Base-by-base conservation (phyloP, 495 filamentous ascomycete species). In the Podospora fimiseda region DNA sequence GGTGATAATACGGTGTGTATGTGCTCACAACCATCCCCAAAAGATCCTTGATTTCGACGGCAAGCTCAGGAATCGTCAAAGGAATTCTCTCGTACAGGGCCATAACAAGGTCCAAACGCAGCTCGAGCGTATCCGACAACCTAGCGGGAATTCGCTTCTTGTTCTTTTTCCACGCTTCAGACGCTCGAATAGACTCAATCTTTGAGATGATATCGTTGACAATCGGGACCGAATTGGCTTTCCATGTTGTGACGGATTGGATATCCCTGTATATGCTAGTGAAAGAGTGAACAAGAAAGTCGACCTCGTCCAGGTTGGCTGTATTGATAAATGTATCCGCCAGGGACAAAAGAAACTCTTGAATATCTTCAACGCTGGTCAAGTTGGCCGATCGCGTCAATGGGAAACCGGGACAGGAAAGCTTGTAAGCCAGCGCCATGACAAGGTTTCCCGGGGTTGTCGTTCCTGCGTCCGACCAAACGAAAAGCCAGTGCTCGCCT, bases 401-500 rank as follows among this genome's bases (percentile, higher is more conserved):
- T 5, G 27, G 11, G 27, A 33, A 33, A 11, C 6, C 27, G 6
- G 27, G 27, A 11, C 11, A 6, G 27, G 27, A 33, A 6, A 33
- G 27, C 11, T 33, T 33, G 27, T 5, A 33, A 6, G 27, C 27
- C 27, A 33, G 27, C 5, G 27, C 27, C 6, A 11, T 33, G 27
- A 33, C 11, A 6, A 5, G 6, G 27, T 11, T 33, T 33, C 6
- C 11, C 6, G 11, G 5, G 27, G 27, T 6, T 6, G 27, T 6
- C 5, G 5, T 11, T 5, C 5, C 19, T 5, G 19, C 40, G n/a
- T 42, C 39, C 9, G 11, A 48, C 38, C 55, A 67, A 9, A 56
- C 21, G 1, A 51, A 53, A 7, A 68, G 52, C 63, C 65, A 70
- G 33, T 67, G 65, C 33, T 54, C 37, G 11, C 58, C 63, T 6